Evolutionary conservation across 257 asterid genomes (phyloP), one percentile per base, ranked within the genome.

Genomic region (Solanum pinnatisectum): DNA sequence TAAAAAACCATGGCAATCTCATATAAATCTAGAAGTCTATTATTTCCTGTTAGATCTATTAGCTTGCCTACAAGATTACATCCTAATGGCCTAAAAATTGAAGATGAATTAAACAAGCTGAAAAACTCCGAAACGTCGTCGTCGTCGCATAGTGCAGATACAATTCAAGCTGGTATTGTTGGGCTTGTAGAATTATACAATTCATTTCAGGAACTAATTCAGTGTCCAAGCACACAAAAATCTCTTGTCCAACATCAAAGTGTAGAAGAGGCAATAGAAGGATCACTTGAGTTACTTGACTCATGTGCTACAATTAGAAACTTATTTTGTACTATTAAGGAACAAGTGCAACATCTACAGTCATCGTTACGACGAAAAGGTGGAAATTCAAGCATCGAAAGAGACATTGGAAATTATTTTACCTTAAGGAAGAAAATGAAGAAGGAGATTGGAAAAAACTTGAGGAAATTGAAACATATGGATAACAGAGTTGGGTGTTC

Each of bases 51-150:
- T 6, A 95, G 98, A 87, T 96, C 98, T 73, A 95, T 95, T 30
- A 95, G 98, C 84, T 91, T 96, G 49, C 98, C 98, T 72, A 90
- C 99, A 87, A 94, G 98, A 74, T 89, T 94, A 72, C 92, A 93
- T 67, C 91, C 91, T 16, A 90, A 91, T 52, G 88, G 94, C 88
- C 88, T 89, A 36, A 91, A 84, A 23, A 86, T 92, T 67, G 98
- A 93, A 89, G 78, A 89, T 23, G 92, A 92, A 68, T 67, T 94
- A 52, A 86, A 87, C 87, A 92, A 91, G 86, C 89, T 94, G 25
- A 94, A 87, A 88, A 90, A 87, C 35, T 87, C 49, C 6, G 90
- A 92, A n/a, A 49, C 86, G 67, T 88, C 91, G 67, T 88, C 91
- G 67, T 88, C 90, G 12, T 87, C 85, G 4, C 60, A 88, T 30